Base-by-base conservation (phyloP, 2,329 filamentous ascomycete genomes). In the Escovopsis sp. region DNA sequence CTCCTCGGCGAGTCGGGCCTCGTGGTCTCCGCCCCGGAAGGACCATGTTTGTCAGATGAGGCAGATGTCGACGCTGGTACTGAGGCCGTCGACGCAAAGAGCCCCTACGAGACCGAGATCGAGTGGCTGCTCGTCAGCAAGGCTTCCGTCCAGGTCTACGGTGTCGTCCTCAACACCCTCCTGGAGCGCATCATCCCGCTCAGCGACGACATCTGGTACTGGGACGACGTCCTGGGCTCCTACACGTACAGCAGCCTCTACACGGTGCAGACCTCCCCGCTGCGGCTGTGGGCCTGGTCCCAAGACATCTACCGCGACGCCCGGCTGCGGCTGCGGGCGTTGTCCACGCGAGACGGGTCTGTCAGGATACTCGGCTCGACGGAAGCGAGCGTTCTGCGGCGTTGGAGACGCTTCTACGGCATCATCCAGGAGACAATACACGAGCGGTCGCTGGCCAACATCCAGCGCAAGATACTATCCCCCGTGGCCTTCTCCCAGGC, bases 81-180 rank as follows among this genome's bases (percentile, higher is more conserved):
- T 18, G 40, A 38, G 21, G 43, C 52, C 10, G 44, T 48, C 17
- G 43, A 44, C 18, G 39, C 45, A 6, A 66, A 60, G 44, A 63
- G 49, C 38, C 60, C 63, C 14, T 79, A 83, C 48, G 78, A 86
- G 51, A 68, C 71, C 34, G 83, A 94, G 48, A 68, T 94, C 34
- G 80, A 93, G 56, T 96, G 90, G 90, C 61, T 94, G 17, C 65
- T 94, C 13, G 71, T 92, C 21, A 84, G 81, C 57, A 98, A 96
- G 56, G 87, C 87, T 4, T 83, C 87, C 0, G 75, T 87, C n/a
- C 88, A 94, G 51, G 77, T 80, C 1, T 92, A 94, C 49, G 88
- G 88, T 4, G 62, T 83, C 33, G 69, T 93, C 28, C 63, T 94
- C 45, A 76, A 77, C 45, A 76, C 72, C 0, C 67, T 96, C 4